These are phyloP conservation scores for Chlamydomonas sp. DNA, from an alignment of 139 green algal species.

Conservation along the genomic window DNA sequence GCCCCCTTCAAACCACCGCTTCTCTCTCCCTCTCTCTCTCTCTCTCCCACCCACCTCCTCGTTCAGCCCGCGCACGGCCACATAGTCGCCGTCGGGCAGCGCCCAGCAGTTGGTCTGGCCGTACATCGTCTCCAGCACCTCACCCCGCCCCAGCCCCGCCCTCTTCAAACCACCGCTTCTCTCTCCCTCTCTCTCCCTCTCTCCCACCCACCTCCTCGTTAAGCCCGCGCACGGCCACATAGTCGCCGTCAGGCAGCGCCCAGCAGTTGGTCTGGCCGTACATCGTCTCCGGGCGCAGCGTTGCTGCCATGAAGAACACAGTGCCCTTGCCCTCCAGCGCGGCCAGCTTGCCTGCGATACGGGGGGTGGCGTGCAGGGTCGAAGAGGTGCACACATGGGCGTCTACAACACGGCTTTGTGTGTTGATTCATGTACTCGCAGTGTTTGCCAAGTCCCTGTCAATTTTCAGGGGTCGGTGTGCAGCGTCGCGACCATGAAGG, in stretches of 20 bases:
- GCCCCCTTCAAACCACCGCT: too few species aligned
- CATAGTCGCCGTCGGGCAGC: constrained; percentile 93
- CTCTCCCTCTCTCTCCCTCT: too few species aligned
- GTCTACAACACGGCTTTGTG: too few species aligned
- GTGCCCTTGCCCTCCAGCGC: constrained; percentile 52
- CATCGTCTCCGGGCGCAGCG: constrained; percentile 98
- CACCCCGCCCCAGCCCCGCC: too few species aligned
- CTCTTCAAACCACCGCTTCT: too few species aligned
- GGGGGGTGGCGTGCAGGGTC: neutral
- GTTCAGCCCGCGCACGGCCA: constrained; percentile 69
- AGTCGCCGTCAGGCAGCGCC: constrained; percentile 92
- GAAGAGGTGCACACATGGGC: neutral
- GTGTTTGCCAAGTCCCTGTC: too few species aligned
- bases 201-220: too few species aligned
- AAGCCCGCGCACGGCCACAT: constrained; percentile 77
- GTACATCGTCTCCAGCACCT: constrained; percentile 99
- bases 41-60: too few species aligned
- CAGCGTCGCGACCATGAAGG: constrained; percentile 89
- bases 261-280: constrained; percentile 98
- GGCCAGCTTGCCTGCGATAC: constrained; percentile 61
- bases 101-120: constrained; percentile 98
- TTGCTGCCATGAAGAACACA: constrained; percentile 90
- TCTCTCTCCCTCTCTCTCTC: too few species aligned
- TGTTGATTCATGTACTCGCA: too few species aligned
- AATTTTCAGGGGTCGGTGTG: constrained; percentile 74